phyloP scores from a whole-genome alignment of 441 rosid genomes.

The Brassica hybrid region DNA sequence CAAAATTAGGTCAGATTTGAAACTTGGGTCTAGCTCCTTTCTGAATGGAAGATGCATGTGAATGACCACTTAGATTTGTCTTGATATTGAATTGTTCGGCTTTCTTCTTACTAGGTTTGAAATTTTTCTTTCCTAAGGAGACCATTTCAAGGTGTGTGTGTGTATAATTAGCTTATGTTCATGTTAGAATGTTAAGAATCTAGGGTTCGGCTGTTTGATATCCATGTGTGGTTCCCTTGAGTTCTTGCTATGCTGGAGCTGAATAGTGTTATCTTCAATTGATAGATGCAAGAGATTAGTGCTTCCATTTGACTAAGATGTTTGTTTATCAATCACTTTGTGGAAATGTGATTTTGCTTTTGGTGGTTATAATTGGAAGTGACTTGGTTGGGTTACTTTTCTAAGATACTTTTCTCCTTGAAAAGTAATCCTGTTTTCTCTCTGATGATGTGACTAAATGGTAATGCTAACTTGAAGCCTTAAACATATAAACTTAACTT shows the following conservation, averaged over 20 bases:
- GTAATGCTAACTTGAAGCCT: constrained; percentile 8
- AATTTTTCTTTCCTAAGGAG: background rate
- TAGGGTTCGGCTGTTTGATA: background rate
- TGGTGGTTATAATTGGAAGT: constrained; percentile 17
- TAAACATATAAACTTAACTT: constrained; percentile 15
- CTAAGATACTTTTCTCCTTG: constrained; percentile 13
- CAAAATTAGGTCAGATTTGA: constrained; percentile 34
- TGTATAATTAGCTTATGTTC: background rate
- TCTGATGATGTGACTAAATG: background rate
- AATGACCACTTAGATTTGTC: constrained; percentile 17
- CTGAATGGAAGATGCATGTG: background rate
- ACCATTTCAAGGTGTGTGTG: background rate
- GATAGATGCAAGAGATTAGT: constrained; percentile 3
- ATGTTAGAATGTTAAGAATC: constrained; percentile 8
- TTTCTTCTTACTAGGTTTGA: background rate
- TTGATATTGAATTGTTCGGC: constrained; percentile 11
- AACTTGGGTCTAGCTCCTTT: constrained; percentile 12
- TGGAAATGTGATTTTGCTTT: constrained; percentile 17
- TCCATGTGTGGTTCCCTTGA: background rate
- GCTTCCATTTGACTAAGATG: constrained; percentile 5
- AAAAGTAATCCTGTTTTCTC: background rate
- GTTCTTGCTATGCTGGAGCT: constrained; percentile 12
- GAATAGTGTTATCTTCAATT: constrained; percentile 8
- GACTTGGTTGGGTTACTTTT: constrained; percentile 18
- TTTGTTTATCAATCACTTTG: constrained; percentile 26